Conservation (phyloP, 495 filamentous ascomycete genomes). For the Penicillium soppii region DNA sequence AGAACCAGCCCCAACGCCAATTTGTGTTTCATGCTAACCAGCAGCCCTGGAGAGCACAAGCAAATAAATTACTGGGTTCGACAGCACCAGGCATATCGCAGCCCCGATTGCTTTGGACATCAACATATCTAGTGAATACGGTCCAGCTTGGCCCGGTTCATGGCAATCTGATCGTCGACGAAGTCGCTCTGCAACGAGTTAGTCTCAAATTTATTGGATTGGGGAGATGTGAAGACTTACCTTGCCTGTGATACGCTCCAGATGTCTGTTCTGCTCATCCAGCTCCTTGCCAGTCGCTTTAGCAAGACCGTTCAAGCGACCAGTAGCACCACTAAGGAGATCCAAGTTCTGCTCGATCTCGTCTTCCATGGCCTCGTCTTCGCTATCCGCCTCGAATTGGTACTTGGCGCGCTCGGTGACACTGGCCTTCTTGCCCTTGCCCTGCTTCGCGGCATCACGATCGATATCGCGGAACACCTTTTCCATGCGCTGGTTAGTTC, state of each 20-base stretch:
- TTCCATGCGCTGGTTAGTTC: constrained; percentile 57
- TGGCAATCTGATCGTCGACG: constrained; percentile 69
- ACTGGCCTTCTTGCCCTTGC: constrained; percentile 46
- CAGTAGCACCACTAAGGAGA: constrained; percentile 56
- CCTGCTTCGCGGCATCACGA: constrained; percentile 34
- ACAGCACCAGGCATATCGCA: constrained; percentile 38
- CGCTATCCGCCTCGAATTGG: constrained; percentile 75
- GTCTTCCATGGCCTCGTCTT: constrained; percentile 74
- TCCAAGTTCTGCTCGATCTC: constrained; percentile 68
- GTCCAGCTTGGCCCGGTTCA: constrained; percentile 65
- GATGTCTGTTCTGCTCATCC: constrained; percentile 69
- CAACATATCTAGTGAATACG: constrained; percentile 49
- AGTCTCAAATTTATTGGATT: constrained; percentile 18
- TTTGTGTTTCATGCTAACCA: constrained; percentile 15
- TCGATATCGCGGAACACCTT: constrained; percentile 56
- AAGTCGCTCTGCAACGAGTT: constrained; percentile 55
- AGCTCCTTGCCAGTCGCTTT: constrained; percentile 70
- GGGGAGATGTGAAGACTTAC: constrained; percentile 33
- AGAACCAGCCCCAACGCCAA: constrained; percentile 21
- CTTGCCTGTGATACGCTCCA: constrained; percentile 73
- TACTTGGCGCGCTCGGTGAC: constrained; percentile 71
- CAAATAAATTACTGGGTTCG: constrained; percentile 20
- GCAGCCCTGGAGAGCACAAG: constrained; percentile 3
- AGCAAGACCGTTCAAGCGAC: constrained; percentile 64
- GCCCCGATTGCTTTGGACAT: constrained; percentile 9